Evolutionary conservation across 2,329 filamentous ascomycete species (phyloP).

Genomic region (Periconia macrospinosa): DNA sequence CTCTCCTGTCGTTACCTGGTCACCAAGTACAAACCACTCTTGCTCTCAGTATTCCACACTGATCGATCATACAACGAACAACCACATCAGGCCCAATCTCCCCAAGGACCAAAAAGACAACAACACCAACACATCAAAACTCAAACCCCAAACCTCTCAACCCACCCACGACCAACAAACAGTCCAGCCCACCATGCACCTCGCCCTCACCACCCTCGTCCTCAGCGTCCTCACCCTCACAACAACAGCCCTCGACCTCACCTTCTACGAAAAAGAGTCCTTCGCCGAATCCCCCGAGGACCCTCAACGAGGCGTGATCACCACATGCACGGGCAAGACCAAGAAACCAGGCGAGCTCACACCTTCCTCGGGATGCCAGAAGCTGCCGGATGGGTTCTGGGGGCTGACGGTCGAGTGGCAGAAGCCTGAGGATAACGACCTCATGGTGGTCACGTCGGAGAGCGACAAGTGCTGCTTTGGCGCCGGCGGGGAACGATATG

Average conservation of each 20-base stretch:
- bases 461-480: background rate
- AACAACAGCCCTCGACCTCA: background rate
- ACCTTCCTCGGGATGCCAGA: background rate
- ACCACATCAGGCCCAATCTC: no score
- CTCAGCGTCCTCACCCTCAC: background rate
- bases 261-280: background rate
- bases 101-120: background rate
- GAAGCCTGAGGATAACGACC: background rate
- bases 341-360: background rate
- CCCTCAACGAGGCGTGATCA: background rate
- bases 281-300: background rate
- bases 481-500: background rate
- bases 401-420: background rate
- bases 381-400: background rate
- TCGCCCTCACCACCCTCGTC: background rate
- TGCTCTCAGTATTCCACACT: no score
- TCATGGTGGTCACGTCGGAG: background rate
- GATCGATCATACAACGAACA: no score
- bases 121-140: background rate
- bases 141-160: background rate
- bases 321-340: background rate
- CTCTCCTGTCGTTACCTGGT: no score
- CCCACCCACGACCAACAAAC: background rate
- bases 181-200: background rate
- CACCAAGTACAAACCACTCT: no score